Base-by-base conservation (phyloP, 2,329 filamentous ascomycete genomes). In the Pseudocercospora ulei region DNA sequence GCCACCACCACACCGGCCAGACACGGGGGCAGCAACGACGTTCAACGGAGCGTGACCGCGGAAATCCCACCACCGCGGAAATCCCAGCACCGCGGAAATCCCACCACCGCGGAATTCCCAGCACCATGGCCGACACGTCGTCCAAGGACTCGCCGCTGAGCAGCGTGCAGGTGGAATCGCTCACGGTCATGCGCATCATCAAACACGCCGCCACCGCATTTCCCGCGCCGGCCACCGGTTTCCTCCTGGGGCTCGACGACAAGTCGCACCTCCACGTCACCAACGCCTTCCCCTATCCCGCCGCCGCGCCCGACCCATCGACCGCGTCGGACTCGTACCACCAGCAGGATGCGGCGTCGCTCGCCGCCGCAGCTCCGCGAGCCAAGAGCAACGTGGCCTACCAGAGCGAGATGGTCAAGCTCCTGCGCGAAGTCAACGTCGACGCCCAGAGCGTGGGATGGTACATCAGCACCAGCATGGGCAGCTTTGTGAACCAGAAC, bases 401-500 rank as follows among this genome's bases (percentile, higher is more conserved):
- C 68, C 84, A 94, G 69, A 80, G 77, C 51, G 90, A 98, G 66
- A 96, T 96, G 88, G 88, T 98, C 65, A 82, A 86, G 59, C 86
- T 90, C 65, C 70, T 96, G 48, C 82, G 88, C 63, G 90, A 96
- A 67, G 90, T 98, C 58, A 98, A 96, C 64, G 83, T 96, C 44
- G 90, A 98, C 63, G 90, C 90, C 51, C 94, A 96, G 71, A 92
- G 85, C 58, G 85, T 93, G 44, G 90, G 90, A 57, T 98, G 87
- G 87, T 98, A 98, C 70, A 95, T 86, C 43, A 95, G 86, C 69
- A 85, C 87, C 49, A 94, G 86, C 64, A 92, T 98, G 83, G 90
- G 90, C 65, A 96, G 94, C 72, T 96, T 96, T 56, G 74, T 96
- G 71, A 95, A 87, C 71, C 65, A 82, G 60, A 83, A 81, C 70